Evolutionary conservation across 78 protist genomes (phyloP), one percentile per base, ranked within the genome.

Genomic region (Isochrysis galbana): DNA sequence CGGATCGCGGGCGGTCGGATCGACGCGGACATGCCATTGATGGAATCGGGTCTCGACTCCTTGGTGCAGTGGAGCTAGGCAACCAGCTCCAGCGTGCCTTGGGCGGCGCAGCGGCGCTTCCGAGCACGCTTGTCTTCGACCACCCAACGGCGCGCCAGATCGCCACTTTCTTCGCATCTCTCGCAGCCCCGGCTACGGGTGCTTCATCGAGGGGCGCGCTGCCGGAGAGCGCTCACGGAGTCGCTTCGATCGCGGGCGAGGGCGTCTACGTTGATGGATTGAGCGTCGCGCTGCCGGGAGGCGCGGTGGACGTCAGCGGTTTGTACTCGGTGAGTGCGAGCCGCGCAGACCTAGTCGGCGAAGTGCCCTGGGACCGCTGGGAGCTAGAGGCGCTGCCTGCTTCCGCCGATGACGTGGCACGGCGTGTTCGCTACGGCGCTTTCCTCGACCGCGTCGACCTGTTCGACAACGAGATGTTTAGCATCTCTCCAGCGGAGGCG

Each of bases 351-450:
- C 61, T 51, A 7, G 61, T 51, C 29, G 7, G 29, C 29, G 61
- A 51, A 14, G 61, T 51, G 61, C 61, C 61, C 61, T 7, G 7
- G 29, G 61, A 51, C 29, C 61, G 61, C 14, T 51, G 61, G 61
- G 14, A 7, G 61, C 61, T 51, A 19, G 61, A 51, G 61, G 61
- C 61, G 61, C 61, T 14, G 61, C 7, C 29, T 14, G 29, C 61
- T 14, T 51, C 61, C 61, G 61, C 7, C 61, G 61, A 14, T 14
- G 61, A 51, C 29, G 61, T 51, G 61, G 74, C 74, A n/a, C 5
- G 36, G 74, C 74, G 74, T 44, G 83, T 32, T 39, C 83, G 86
- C 38, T 46, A 77, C 86, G 86, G 86, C 47, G 86, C 86, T 14
- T 77, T 77, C 47, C 21, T 77, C n/a, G 47, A 41, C 47, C 36